Percentiles rank a stretch among this genome's conserved stretches.
These are phyloP conservation scores for Irpex rosettiformis DNA, from an alignment of 1,284 basidiomycete species.

Conservation along the genomic window DNA sequence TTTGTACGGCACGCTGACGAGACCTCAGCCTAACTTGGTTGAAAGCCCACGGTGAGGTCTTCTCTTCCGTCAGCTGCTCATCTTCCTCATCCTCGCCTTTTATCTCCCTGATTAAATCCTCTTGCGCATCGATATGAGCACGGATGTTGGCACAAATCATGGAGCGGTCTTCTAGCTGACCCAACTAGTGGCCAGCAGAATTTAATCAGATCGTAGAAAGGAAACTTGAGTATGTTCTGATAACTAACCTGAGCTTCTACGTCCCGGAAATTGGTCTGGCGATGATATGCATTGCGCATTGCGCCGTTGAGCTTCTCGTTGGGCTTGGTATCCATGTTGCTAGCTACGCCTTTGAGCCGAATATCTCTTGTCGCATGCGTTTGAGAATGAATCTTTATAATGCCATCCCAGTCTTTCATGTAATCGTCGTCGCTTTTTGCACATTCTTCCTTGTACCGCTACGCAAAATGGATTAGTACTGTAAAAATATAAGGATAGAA, in stretches of 20 bases:
- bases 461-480: neutral
- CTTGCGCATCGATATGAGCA: conserved; percentile 7
- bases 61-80: neutral
- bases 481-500: neutral
- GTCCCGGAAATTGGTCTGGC: conserved; percentile 29
- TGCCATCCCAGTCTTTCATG: conserved; percentile 23
- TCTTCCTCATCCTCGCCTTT: neutral
- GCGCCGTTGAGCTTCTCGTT: conserved; percentile 24
- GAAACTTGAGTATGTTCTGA: no score
- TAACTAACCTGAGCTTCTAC: conserved; percentile 23
- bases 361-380: conserved; percentile 23
- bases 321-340: conserved; percentile 22
- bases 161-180: conserved; percentile 12
- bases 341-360: conserved; percentile 19
- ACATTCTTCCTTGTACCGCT: neutral
- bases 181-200: conserved; percentile 18
- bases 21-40: conserved; percentile 1
- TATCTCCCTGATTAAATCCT: neutral
- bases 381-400: conserved; percentile 19
- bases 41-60: neutral
- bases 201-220: no score
- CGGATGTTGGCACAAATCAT: conserved; percentile 9
- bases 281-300: conserved; percentile 23
- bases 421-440: neutral
- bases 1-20: neutral